A percentile compares a stretch with the other conserved stretches of the same genome.
These are phyloP conservation scores for Ballota nigra DNA, from an alignment of 257 asterid genomes.

Conservation along the genomic window DNA sequence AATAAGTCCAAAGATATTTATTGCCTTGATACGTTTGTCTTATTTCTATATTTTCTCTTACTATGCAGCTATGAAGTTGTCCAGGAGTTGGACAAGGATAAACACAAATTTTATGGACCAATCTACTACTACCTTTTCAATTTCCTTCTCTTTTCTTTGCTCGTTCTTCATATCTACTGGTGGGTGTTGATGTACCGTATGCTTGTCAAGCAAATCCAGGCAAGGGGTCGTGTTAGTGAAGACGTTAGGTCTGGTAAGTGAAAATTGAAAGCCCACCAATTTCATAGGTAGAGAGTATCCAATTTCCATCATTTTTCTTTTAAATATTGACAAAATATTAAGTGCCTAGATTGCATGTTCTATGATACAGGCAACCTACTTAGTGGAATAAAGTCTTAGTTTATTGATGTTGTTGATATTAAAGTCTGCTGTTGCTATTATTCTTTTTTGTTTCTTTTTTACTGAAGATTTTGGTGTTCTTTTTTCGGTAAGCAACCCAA, in stretches of 20 bases:
- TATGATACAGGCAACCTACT: not conserved
- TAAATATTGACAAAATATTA: constrained; percentile 1
- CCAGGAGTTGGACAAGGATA: constrained; percentile 67
- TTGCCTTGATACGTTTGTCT: not conserved
- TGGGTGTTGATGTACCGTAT: constrained; percentile 96
- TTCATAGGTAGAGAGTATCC: not conserved
- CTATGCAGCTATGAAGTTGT: constrained; percentile 75
- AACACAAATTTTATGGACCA: constrained; percentile 79
- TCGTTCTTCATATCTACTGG: constrained; percentile 95
- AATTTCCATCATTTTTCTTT: not conserved
- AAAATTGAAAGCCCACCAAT: not conserved
- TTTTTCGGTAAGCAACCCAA: not conserved
- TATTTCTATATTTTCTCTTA: not conserved
- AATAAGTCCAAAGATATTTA: not conserved
- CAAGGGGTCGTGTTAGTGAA: constrained; percentile 76
- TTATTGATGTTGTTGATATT: not conserved
- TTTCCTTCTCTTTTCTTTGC: constrained; percentile 78
- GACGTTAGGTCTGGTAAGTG: constrained; percentile 96
- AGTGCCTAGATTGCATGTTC: not conserved
- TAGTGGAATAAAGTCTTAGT: not conserved
- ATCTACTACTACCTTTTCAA: constrained; percentile 85
- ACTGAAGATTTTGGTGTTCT: not conserved
- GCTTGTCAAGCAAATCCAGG: constrained; percentile 89
- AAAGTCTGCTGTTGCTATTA: not conserved
- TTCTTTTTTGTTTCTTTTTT: not conserved